Evolutionary conservation across 2,329 filamentous ascomycete species (phyloP), one percentile per base, ranked within the genome.

Genomic region (Pseudocercospora fijiensis): DNA sequence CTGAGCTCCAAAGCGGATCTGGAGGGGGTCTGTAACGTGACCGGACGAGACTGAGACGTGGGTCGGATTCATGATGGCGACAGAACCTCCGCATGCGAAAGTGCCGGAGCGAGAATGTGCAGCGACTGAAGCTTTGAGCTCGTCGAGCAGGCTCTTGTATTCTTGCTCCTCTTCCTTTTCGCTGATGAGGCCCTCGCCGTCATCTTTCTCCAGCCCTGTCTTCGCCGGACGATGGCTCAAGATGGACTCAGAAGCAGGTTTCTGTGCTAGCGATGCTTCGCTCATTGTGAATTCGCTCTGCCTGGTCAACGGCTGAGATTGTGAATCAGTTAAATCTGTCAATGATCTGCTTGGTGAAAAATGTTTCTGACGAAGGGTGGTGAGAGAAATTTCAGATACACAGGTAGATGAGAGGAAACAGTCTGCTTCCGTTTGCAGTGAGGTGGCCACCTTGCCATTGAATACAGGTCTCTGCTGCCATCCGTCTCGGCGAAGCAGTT

Each of bases 1-100:
- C 13, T 47, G 51, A 13, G 26, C n/a, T 24, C 56, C 56, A 24
- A 63, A 59, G 61, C 55, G 61, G 33, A 63, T 43, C 27, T 63
- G 61, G 18, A 63, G 22, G 2, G 55, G 55, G 6, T 28, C 26
- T 18, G 26, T 20, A n/a, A 16, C 24, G 24, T 55, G n/a, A 11
- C 13, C 16, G 11, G 26, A n/a, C 22, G n/a, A 28, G n/a, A 16
- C 22, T 20, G n/a, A 20, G 3, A 3, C n/a, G 8, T 47, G 18
- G 20, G n/a, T 20, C 3, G 43, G 43, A 16, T 57, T 16, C 18
- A 47, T 43, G 27, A 61, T 57, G 9, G 26, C 49, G n/a, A 63
- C 11, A 16, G 55, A 26, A n/a, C 61, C 61, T 16, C 61, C 61
- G 43, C 45, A 45, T 11, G 61, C 45, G 49, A 63, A 63, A 20